Percentiles rank a stretch among this genome's conserved stretches.
Conservation (phyloP, 1,284 basidiomycete species). For the Rugosomyces carneus region DNA sequence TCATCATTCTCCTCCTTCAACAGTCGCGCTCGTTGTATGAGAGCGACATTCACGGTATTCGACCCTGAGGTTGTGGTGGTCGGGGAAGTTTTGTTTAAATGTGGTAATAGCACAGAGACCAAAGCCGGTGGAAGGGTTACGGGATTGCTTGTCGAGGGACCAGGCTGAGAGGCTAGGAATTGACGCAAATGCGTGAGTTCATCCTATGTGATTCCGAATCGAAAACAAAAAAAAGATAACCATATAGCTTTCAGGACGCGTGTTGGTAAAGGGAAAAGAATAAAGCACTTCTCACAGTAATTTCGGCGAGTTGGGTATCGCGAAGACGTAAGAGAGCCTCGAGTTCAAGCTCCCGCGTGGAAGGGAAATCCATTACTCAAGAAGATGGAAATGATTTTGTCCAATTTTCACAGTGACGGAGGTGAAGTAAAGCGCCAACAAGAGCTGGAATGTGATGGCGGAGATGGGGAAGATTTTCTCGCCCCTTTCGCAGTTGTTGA, state of each 20-base stretch:
- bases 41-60: conserved; percentile 59
- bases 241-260: background rate
- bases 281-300: conserved; percentile 48
- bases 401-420: background rate
- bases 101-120: conserved; percentile 59
- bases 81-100: conserved; percentile 39
- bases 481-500: conserved; percentile 16
- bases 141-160: conserved; percentile 50
- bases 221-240: background rate
- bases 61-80: conserved; percentile 33
- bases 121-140: conserved; percentile 63
- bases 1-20: conserved; percentile 82
- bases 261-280: background rate
- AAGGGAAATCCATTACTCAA: conserved; percentile 57
- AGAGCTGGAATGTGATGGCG: background rate
- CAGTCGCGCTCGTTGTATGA: conserved; percentile 61
- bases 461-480: background rate
- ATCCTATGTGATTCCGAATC: conserved; percentile 35
- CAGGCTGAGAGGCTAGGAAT: conserved; percentile 52
- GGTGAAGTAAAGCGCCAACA: background rate
- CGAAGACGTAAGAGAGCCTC: conserved; percentile 66
- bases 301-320: conserved; percentile 61
- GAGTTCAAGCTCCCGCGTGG: conserved; percentile 69
- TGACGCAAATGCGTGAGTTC: conserved; percentile 63
- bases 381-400: background rate